Evolutionary conservation across 2,329 filamentous ascomycete genomes (phyloP).

Genomic region (Alternaria angustiovoidea): DNA sequence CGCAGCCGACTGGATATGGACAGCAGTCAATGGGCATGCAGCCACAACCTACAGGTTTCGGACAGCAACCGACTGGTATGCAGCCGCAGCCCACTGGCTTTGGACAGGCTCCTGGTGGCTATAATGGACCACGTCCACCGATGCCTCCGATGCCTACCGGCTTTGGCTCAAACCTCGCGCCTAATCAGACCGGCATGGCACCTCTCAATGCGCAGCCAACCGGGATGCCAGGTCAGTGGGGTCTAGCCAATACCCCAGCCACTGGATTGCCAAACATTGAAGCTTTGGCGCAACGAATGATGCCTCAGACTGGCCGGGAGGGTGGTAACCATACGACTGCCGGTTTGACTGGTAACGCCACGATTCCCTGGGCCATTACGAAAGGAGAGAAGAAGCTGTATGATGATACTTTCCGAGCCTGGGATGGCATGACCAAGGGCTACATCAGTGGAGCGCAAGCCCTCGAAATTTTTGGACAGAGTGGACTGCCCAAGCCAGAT

Average conservation of each 20-base stretch:
- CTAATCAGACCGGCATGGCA: slow-evolving; percentile 68
- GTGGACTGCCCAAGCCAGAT: slow-evolving; percentile 88
- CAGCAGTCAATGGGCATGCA: slow-evolving; percentile 70
- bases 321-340: slow-evolving; percentile 79
- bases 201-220: slow-evolving; percentile 92
- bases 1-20: slow-evolving; percentile 61
- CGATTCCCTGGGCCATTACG: slow-evolving; percentile 97
- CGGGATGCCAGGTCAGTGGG: slow-evolving; percentile 93
- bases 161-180: slow-evolving; percentile 59
- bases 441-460: slow-evolving; percentile 91
- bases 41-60: slow-evolving; percentile 53
- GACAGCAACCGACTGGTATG: slow-evolving; percentile 44
- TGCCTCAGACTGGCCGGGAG: slow-evolving; percentile 95
- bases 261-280: slow-evolving; percentile 93
- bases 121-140: slow-evolving; percentile 79
- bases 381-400: slow-evolving; percentile 99
- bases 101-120: slow-evolving; percentile 77
- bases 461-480: slow-evolving; percentile 97
- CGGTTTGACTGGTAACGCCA: slow-evolving; percentile 90
- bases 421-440: slow-evolving; percentile 94
- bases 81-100: slow-evolving; percentile 60
- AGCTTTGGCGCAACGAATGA: slow-evolving; percentile 89
- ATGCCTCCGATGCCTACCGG: slow-evolving; percentile 79
- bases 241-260: slow-evolving; percentile 92
- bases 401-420: slow-evolving; percentile 91